These are phyloP conservation scores for Gonapodya sp. DNA, from an alignment of 192 early-diverging fungal species.

Conservation along the genomic window DNA sequence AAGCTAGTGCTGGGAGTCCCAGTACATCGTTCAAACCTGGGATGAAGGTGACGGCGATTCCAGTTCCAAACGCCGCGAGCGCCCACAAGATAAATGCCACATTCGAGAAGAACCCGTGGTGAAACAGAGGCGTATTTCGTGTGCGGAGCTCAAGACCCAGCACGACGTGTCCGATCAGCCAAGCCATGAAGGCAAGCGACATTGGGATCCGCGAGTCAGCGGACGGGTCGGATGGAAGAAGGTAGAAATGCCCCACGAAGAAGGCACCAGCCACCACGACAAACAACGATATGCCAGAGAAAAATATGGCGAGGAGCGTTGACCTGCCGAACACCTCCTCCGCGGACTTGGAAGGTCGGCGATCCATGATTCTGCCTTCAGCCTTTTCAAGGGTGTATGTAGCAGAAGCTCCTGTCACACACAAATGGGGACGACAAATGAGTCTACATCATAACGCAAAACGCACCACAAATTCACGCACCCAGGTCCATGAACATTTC, in stretches of 20 bases:
- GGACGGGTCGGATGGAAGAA: not conserved
- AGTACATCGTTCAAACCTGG: not conserved
- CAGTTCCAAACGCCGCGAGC: not conserved
- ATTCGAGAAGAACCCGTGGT: not conserved
- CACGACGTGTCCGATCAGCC: conserved; percentile 3
- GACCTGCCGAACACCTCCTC: not conserved
- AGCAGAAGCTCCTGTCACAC: not conserved
- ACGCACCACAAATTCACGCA: too few relatives aligned
- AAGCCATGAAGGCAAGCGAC: conserved; percentile 5
- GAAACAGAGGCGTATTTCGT: not conserved
- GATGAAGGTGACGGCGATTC: not conserved
- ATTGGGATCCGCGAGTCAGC: not conserved
- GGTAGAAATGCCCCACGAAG: not conserved
- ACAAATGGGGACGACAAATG: not conserved
- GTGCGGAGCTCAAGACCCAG: not conserved
- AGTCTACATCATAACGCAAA: too few relatives aligned
- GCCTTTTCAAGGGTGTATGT: not conserved
- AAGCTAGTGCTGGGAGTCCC: not conserved
- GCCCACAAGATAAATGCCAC: not conserved
- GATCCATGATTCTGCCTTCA: not conserved
- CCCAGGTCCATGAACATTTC: conserved; percentile 10
- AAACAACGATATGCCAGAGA: not conserved
- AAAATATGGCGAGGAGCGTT: not conserved
- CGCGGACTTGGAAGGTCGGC: not conserved
- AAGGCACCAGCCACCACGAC: conserved; percentile 1